These are phyloP conservation scores for Suhomyces coccinellae DNA, from an alignment of 1,139 yeast species.

Conservation along the genomic window DNA sequence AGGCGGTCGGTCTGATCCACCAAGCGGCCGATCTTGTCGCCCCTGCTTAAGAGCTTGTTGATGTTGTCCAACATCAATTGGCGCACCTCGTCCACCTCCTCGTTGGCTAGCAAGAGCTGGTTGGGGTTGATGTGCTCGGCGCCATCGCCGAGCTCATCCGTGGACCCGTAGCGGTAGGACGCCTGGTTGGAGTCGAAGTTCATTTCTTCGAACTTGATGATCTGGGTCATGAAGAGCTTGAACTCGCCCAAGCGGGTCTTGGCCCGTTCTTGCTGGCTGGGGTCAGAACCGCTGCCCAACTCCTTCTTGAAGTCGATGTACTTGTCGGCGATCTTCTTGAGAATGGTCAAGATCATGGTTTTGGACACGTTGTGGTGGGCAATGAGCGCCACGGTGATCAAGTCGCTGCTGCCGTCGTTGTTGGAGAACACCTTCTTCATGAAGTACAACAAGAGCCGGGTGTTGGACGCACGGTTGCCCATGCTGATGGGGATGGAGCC, in stretches of 20 bases:
- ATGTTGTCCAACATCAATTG: constrained; percentile 69
- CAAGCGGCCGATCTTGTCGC: constrained; percentile 71
- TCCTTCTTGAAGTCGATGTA: constrained; percentile 44
- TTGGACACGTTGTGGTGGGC: constrained; percentile 46
- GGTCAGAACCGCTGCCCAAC: constrained; percentile 19
- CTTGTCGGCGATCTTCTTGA: constrained; percentile 52
- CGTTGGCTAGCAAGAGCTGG: constrained; percentile 44
- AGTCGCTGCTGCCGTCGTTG: constrained; percentile 47
- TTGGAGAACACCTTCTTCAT: constrained; percentile 47
- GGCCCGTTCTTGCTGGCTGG: constrained; percentile 12
- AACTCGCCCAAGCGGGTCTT: constrained; percentile 46
- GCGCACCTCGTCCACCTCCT: constrained; percentile 54
- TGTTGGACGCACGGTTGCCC: constrained; percentile 28
- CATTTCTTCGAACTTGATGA: constrained; percentile 51
- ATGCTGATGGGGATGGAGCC: constrained; percentile 44
- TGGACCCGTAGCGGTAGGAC: constrained; percentile 35
- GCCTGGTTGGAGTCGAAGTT: constrained; percentile 40
- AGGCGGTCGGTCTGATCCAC: constrained; percentile 82
- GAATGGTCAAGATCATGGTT: constrained; percentile 45
- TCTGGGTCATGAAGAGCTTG: constrained; percentile 52
- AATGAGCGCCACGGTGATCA: constrained; percentile 51
- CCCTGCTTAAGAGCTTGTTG: constrained; percentile 70
- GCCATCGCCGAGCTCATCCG: constrained; percentile 18
- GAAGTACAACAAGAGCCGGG: constrained; percentile 45
- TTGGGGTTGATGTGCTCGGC: constrained; percentile 35